Base-by-base conservation (phyloP, 1,284 basidiomycete genomes). In the Fomes fomentarius region DNA sequence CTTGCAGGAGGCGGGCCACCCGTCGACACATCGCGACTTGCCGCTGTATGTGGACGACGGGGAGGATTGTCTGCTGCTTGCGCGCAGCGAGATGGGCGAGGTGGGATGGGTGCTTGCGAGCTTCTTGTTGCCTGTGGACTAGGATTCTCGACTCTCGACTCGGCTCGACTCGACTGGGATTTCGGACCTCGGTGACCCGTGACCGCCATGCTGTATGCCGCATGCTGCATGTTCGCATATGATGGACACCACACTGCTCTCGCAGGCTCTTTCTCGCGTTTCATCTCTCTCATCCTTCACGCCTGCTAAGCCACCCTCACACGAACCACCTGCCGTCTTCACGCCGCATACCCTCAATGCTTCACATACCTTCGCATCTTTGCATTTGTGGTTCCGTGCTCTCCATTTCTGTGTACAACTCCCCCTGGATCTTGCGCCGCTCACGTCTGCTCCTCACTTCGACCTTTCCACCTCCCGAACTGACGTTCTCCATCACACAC, bases 61-160 rank as follows among this genome's bases (percentile, higher is more conserved):
- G 9, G 89, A 89, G 61, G 90, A 92, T 61, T 91, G 88, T 70
- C 71, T 93, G 59, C 71, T 92, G 49, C 76, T 91, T 30, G 78
- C 76, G 48, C 68, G 86, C 45, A 80, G 84, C 66, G 69, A 68
- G 34, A 50, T 63, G 6, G 79, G 82, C 8, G 74, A 79, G 7
- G 76, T 90, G n/a, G 89, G 89, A 0, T 91, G 90, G 88, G 84
- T 84, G 1, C 68, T 92, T 55, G 89, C 90, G 28, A 91, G 89
- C 68, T 92, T 91, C 69, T 70, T 92, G 65, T 75, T 86, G 28
- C 89, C 89, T 12, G 64, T 83, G 57, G 76, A 75, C 56, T 73
- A 64, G 41, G 12, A n/a, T n/a, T n/a, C n/a, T n/a, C 17, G 8
- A 6, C 8, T 14, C 21, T 22, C 12, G 38, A 14, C 35, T 5